A percentile compares a stretch with the other conserved stretches of the same genome.
Evolutionary conservation across 768 basidiomycete species (phyloP).

Genomic region (Mycena albidolilacea): DNA sequence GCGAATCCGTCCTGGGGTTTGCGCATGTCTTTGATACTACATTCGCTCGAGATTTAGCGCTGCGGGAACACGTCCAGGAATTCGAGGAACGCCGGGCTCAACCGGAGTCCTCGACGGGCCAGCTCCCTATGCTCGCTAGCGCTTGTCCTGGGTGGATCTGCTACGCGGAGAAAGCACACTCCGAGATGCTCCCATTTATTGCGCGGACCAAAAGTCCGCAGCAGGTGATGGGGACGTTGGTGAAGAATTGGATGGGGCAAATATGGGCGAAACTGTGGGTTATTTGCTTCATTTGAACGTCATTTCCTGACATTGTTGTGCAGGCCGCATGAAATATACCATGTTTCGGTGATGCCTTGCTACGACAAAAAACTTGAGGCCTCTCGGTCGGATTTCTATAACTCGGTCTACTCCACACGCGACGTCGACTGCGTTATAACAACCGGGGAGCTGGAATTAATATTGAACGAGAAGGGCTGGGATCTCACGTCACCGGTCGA

Average conservation of each 20-base stretch:
- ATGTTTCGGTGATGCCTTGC: constrained; percentile 98
- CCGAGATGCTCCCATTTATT: constrained; percentile 94
- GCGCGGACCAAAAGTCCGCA: constrained; percentile 92
- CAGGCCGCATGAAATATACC: constrained; percentile 92
- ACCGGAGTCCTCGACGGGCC: constrained; percentile 44
- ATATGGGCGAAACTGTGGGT: constrained; percentile 81
- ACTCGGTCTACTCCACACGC: constrained; percentile 83
- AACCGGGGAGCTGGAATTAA: constrained; percentile 91
- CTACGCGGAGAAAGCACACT: constrained; percentile 97
- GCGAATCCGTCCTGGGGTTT: constrained; percentile 77
- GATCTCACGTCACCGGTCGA: constrained; percentile 74
- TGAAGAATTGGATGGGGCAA: constrained; percentile 88
- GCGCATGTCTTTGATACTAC: constrained; percentile 94
- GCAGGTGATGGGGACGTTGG: constrained; percentile 93
- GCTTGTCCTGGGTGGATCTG: constrained; percentile 99
- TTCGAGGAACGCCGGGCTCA: constrained; percentile 78
- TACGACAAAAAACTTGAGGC: constrained; percentile 99
- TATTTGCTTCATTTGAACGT: constrained; percentile 11
- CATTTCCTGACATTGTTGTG: not conserved
- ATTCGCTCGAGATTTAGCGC: constrained; percentile 89
- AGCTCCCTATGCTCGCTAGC: constrained; percentile 92
- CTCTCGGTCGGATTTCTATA: constrained; percentile 93
- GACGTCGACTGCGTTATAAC: constrained; percentile 99
- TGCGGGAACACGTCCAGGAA: constrained; percentile 87
- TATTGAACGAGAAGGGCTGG: constrained; percentile 88